A percentile compares a stretch with the other conserved stretches of the same genome.
Conservation (phyloP, 1,284 basidiomycete genomes). For the Coniophora puteana region DNA sequence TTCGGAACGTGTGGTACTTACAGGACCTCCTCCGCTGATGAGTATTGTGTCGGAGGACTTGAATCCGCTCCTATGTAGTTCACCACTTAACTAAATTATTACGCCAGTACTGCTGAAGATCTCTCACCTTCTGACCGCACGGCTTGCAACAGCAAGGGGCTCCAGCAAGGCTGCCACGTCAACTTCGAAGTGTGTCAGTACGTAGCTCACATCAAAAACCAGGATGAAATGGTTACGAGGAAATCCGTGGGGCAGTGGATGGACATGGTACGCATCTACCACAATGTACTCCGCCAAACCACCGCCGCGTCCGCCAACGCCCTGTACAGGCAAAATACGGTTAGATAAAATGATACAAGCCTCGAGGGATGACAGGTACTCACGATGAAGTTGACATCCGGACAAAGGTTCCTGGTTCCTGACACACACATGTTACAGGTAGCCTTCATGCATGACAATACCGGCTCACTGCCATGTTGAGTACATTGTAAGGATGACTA, state of each 20-base stretch:
- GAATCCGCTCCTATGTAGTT: constrained; percentile 12
- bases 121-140: constrained; percentile 24
- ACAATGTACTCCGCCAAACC: constrained; percentile 27
- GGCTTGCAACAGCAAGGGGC: constrained; percentile 30
- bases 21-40: constrained; percentile 29
- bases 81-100: not conserved
- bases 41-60: constrained; percentile 23
- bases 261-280: constrained; percentile 20
- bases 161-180: constrained; percentile 29
- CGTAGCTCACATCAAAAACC: no score
- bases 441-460: constrained; percentile 21
- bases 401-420: constrained; percentile 20
- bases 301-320: not conserved
- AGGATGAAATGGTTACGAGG: constrained; percentile 13
- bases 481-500: not conserved
- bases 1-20: constrained; percentile 8
- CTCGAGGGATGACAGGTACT: constrained; percentile 1
- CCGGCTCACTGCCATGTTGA: constrained; percentile 20
- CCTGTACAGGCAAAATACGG: not conserved
- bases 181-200: no score
- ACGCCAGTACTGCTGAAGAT: not conserved
- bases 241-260: constrained; percentile 22
- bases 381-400: constrained; percentile 22
- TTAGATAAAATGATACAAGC: not conserved
- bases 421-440: constrained; percentile 12